Percentiles rank a stretch among this genome's conserved stretches.
phyloP scores from a whole-genome alignment of 441 rosid species.

The Adansonia gregorii region DNA sequence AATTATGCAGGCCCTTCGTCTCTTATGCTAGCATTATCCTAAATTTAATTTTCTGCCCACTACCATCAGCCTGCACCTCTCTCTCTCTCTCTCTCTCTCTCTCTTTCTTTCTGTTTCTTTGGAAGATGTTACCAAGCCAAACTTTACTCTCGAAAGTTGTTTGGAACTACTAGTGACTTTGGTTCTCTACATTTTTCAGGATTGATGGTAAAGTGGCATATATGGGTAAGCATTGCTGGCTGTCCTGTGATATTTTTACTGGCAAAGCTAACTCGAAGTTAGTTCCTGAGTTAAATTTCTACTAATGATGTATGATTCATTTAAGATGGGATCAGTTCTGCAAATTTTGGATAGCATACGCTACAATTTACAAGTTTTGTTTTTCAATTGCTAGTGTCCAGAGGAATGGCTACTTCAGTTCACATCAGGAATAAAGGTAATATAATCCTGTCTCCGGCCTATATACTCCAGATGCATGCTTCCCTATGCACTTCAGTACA shows the following conservation, averaged over 20 bases:
- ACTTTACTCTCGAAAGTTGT: background rate
- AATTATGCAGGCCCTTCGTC: background rate
- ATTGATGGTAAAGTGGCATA: conserved; percentile 53
- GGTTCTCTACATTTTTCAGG: conserved; percentile 36
- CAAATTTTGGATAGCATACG: background rate
- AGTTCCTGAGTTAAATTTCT: conserved; percentile 42
- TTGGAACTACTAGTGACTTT: background rate
- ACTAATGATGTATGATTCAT: background rate
- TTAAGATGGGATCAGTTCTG: background rate
- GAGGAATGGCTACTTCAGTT: conserved; percentile 70
- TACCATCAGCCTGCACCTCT: background rate
- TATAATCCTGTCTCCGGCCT: background rate
- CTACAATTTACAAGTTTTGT: conserved; percentile 19
- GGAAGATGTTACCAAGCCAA: background rate
- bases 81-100: background rate
- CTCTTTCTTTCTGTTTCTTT: background rate
- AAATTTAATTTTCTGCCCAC: background rate
- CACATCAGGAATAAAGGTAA: conserved; percentile 64
- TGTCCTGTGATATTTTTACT: conserved; percentile 37
- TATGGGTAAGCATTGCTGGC: conserved; percentile 47
- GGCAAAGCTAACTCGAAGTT: conserved; percentile 33
- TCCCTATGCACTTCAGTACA: background rate
- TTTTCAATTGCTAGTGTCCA: conserved; percentile 50
- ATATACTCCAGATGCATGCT: background rate
- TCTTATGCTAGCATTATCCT: background rate